These are phyloP conservation scores for Glaciozyma antarctica DNA, from an alignment of 768 basidiomycete species.

Conservation along the genomic window DNA sequence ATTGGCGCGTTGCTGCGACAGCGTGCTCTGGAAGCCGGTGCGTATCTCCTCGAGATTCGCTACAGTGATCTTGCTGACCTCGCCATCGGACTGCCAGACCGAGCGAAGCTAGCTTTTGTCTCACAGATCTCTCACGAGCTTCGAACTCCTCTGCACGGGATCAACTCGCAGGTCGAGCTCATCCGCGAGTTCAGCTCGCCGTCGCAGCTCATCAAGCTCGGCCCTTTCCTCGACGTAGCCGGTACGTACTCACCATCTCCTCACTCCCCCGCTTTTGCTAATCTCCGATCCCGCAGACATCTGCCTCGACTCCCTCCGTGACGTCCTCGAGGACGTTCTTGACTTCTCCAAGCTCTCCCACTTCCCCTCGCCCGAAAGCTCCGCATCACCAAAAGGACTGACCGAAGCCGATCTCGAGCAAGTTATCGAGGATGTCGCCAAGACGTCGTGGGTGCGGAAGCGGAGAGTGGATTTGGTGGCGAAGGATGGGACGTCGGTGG, in stretches of 20 bases:
- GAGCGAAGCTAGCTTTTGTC: constrained; percentile 35
- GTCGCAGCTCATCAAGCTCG: constrained; percentile 1
- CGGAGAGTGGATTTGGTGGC: constrained; percentile 18
- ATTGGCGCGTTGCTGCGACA: constrained; percentile 27
- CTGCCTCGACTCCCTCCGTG: constrained; percentile 2
- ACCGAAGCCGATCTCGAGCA: background rate
- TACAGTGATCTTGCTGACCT: background rate
- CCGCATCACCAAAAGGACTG: too few species aligned
- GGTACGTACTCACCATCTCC: constrained; percentile 20
- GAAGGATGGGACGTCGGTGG: background rate
- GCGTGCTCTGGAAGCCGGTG: constrained; percentile 30
- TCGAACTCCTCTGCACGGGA: constrained; percentile 36
- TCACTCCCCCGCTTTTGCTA: too few species aligned
- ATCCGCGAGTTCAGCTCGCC: constrained; percentile 23
- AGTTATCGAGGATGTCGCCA: constrained; percentile 10
- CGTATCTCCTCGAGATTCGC: too few species aligned
- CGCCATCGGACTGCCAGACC: constrained; percentile 12
- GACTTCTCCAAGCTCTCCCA: background rate
- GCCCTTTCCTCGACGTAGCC: constrained; percentile 21
- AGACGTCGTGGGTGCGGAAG: constrained; percentile 19
- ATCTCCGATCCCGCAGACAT: constrained; percentile 7
- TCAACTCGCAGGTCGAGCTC: constrained; percentile 31
- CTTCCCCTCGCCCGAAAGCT: background rate
- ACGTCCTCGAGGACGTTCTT: background rate
- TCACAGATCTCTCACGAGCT: constrained; percentile 37